These are phyloP conservation scores for Xylariales sp. DNA, from an alignment of 2,329 filamentous ascomycete species.

Conservation along the genomic window DNA sequence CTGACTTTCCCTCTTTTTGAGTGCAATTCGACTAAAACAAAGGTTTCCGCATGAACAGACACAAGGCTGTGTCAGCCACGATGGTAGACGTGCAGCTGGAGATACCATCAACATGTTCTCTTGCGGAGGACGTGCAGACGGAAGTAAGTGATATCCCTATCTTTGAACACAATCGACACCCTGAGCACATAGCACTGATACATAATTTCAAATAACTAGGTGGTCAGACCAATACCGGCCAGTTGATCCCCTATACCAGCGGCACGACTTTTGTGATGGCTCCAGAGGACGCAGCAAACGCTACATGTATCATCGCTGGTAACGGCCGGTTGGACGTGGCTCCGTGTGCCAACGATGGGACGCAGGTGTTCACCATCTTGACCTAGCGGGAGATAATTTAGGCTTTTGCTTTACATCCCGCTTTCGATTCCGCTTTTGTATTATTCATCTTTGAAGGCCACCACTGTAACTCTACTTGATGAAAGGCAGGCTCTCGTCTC, in stretches of 20 bases:
- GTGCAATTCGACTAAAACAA: too few relatives aligned
- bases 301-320: constrained; percentile 38
- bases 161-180: too few relatives aligned
- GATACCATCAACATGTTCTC: constrained; percentile 48
- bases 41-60: too few relatives aligned
- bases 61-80: constrained; percentile 48
- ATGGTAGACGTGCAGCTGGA: constrained; percentile 34
- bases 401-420: too few relatives aligned
- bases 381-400: constrained; percentile 12
- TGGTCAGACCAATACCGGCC: constrained; percentile 41
- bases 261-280: constrained; percentile 37
- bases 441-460: too few relatives aligned
- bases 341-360: constrained; percentile 21
- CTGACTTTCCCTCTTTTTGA: too few relatives aligned
- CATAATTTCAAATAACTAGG: too few relatives aligned
- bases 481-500: too few relatives aligned
- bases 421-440: too few relatives aligned
- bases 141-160: constrained; percentile 30
- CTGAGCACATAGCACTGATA: too few relatives aligned
- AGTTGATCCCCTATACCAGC: constrained; percentile 44
- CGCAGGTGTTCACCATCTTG: constrained; percentile 23
- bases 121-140: constrained; percentile 47
- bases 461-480: too few relatives aligned
- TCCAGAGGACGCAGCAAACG: constrained; percentile 37
- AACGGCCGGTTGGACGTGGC: constrained; percentile 25